Evolutionary conservation across 768 basidiomycete genomes (phyloP), one percentile per base, ranked within the genome.

Genomic region (Hemileccinum impolitum): DNA sequence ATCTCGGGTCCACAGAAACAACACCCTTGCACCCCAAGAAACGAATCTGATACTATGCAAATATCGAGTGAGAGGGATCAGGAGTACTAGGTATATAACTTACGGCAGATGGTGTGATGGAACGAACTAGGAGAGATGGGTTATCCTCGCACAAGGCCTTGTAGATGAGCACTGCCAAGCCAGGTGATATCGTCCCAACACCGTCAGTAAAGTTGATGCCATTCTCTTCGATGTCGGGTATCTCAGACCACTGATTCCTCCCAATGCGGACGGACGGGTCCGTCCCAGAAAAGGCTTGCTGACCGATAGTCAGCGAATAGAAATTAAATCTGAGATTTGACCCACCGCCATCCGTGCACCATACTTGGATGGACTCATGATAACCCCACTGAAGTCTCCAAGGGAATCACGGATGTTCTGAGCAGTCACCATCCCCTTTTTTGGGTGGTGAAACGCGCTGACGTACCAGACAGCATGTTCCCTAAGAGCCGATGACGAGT

Each of bases 401-500:
- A 92, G 71, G 1, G 74, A 69, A 11, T 70, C 53, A 15, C 90
- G 77, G 48, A 94, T 90, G 11, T 52, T 66, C 35, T 77, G 70
- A 1, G 86, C 78, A 10, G 75, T 75, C 23, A 92, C 72, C 32
- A 43, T 43, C 0, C 75, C 76, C 28, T 69, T 70, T 9, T 62
- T 61, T 4, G 69, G 64, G 52, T 79, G 72, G 12, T 68, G 14
- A 66, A 92, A 91, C 0, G 84, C 79, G 39, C 71, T 73, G 60
- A 92, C 70, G 55, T 87, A 91, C 90, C 90, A 93, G 6, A 92
- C 90, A 0, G 86, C 78, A 59, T 93, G 90, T 50, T 86, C 79
- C 21, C 84, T 79, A 15, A 94, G 68, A 4, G 90, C 81, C 2
- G 90, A 91, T 38, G 70, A 76, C 1, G 90, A 93, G 59, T 92